Base-by-base conservation (phyloP, 179 eudicot genomes). In the Camellia oleifera region DNA sequence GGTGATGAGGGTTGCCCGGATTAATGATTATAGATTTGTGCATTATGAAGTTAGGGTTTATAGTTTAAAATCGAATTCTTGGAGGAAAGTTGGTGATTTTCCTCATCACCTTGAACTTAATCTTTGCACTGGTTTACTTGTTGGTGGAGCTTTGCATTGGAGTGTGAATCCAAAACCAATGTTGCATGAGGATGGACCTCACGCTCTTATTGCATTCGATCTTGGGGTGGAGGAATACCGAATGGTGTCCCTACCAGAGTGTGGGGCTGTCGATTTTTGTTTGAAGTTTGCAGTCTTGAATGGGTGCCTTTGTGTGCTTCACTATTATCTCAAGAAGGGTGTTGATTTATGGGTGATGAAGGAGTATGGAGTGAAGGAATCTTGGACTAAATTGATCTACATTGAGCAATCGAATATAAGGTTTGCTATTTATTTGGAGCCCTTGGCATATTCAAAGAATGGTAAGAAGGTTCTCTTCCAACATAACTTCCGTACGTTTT, bases 301-400 rank as follows among this genome's bases (percentile, higher is more conserved):
- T 14, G 85, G 82, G 5, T 64, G 79, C 20, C 67, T 79, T 18
- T 57, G 70, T 48, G 18, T 81, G 13, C 10, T 56, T 14, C 50
- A 76, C 23, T 45, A 14, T 56, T 56, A 56, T 56, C 12, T 14
- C 48, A 61, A 58, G 56, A 11, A 13, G 0, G 48, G 62, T n/a
- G 64, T 68, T 17, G 83, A 80, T 23, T 10, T 80, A 2, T 80
- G 83, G 83, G 83, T 80, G 56, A 75, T 75, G 83, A 45, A 66
- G 66, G 72, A 23, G 48, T 74, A 75, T 45, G 79, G 83, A 14
- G 83, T 75, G 10, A 80, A 80, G 61, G 78, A 74, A 17, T 46
- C 82, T 2, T 80, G 82, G 82, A 53, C 56, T 74, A 74, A 64
- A 50, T 15, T 80, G 46, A 45, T 80, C n/a, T 80, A 67, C 2